Conservation (phyloP, 1,284 basidiomycete genomes). For the Vanrija sp. region DNA sequence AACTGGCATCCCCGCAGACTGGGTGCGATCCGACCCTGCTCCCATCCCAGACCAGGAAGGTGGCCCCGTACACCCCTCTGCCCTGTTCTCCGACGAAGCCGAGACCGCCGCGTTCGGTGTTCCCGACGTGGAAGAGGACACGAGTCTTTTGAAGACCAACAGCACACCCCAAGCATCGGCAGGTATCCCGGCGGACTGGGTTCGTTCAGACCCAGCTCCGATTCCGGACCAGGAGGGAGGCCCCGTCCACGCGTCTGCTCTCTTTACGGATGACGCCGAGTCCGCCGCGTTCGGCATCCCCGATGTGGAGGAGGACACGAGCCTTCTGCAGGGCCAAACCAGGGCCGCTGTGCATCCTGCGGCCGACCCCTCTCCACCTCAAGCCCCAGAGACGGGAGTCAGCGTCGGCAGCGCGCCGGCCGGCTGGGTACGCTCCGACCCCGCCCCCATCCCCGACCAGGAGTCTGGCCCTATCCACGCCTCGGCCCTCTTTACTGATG, state of each 20-base stretch:
- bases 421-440: background rate
- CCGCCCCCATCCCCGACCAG: background rate
- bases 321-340: background rate
- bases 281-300: conserved; percentile 3
- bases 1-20: background rate
- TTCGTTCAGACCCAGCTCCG: background rate
- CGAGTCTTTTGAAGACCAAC: background rate
- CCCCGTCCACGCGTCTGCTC: background rate
- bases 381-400: too few relatives aligned
- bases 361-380: too few relatives aligned
- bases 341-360: too few relatives aligned
- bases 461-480: background rate
- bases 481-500: background rate
- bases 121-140: too few relatives aligned
- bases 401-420: background rate
- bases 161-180: background rate
- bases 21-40: background rate
- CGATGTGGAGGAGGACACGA: background rate
- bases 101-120: too few relatives aligned
- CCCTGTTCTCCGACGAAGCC: background rate
- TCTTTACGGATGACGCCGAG: background rate
- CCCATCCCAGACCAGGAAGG: background rate
- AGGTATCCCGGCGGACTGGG: background rate
- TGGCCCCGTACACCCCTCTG: background rate
- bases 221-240: background rate